A percentile compares a stretch with the other conserved stretches of the same genome.
phyloP scores from a whole-genome alignment of 78 protist genomes.

The slime mould (Dictyostelium discoideum) region DNA sequence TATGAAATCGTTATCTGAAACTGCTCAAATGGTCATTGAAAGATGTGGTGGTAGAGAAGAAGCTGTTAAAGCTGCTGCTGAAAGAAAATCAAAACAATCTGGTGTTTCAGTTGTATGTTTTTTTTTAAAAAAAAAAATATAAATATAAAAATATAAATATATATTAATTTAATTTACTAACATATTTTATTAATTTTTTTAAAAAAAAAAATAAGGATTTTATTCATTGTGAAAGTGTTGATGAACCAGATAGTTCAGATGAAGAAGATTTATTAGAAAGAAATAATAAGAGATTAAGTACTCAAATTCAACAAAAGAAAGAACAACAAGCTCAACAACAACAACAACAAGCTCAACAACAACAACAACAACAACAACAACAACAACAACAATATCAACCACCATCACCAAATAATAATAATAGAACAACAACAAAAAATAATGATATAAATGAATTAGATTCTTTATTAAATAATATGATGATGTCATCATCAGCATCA shows the following conservation, averaged over 20 bases:
- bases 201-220: not conserved
- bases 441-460: slow-evolving; percentile 67
- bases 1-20: slow-evolving; percentile 41
- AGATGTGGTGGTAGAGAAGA: slow-evolving; percentile 59
- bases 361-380: slow-evolving; percentile 27
- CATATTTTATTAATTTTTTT: no score
- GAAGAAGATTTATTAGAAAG: slow-evolving; percentile 67
- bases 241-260: slow-evolving; percentile 15
- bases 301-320: not conserved
- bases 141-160: no score
- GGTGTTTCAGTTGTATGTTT: slow-evolving; percentile 33
- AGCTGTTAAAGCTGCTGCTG: slow-evolving; percentile 56
- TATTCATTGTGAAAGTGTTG: slow-evolving; percentile 40
- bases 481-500: not conserved
- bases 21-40: slow-evolving; percentile 46
- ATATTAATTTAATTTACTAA: no score
- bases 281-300: slow-evolving; percentile 42
- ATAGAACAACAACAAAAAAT: not conserved
- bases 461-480: slow-evolving; percentile 63
- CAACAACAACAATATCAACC: slow-evolving; percentile 3
- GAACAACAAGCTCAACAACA: not conserved
- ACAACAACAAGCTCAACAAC: slow-evolving; percentile 17
- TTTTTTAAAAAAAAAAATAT: not conserved
- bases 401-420: slow-evolving; percentile 12
- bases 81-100: slow-evolving; percentile 57